Evolutionary conservation across 1,284 basidiomycete species (phyloP), one percentile per base, ranked within the genome.

Genomic region (Wallemia ichthyophaga): DNA sequence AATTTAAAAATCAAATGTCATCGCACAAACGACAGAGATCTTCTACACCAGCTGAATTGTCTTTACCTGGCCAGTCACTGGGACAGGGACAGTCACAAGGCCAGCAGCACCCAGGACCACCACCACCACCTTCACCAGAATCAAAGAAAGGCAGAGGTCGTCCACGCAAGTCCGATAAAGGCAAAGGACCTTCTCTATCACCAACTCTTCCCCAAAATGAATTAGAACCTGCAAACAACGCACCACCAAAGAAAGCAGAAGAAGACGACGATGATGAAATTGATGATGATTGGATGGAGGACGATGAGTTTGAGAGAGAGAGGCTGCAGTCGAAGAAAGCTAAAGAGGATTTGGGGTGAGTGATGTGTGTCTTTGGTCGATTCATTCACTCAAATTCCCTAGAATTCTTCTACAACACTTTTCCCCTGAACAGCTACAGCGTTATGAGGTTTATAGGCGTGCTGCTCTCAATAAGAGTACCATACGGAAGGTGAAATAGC

Each of bases 391-490:
- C 37, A 21, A 48, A 54, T 61, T 57, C n/a, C 61, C 7, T 62
- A 85, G 84, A 66, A 80, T 88, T 54, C 72, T 89, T 60, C 84
- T 89, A 76, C 82, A 87, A 67, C 83, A 85, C 64, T 83, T 91
- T 66, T 81, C 79, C 62, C 75, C 80, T 1, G 79, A 76, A 17
- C 86, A 92, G 67, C 84, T 86, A 65, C 85, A 88, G 59, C 76
- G 87, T 0, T 89, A 88, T 65, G 85, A 88, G 66, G 83, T 83
- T 0, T 91, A 87, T 65, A 73, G 86, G 60, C 73, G 85, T 57
- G 82, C 85, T 62, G 83, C 83, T 1, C 70, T 91, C 25, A 81
- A 83, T 2, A 89, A 88, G 67, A 79, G 81, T 62, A 80, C 78
- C 37, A 82, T 91, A 0, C 73, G 84, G 27, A 85, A 82, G 72